phyloP scores from a whole-genome alignment of 169 alveolate species.

The Hepatocystis sp. region DNA sequence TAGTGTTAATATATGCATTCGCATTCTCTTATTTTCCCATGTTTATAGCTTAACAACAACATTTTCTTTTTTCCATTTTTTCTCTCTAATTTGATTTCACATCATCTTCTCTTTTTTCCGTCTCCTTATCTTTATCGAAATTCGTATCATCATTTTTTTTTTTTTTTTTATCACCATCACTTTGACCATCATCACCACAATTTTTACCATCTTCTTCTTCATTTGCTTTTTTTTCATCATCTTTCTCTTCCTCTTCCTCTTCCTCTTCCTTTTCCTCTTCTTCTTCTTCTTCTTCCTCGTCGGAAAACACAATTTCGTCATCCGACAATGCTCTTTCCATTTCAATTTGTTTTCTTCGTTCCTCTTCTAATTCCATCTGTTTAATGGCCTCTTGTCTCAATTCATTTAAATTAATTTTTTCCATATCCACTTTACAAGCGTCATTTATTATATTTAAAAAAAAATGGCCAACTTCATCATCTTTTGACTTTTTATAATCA shows the following conservation, averaged over 20 bases:
- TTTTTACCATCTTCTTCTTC: slow-evolving; percentile 2
- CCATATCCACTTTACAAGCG: slow-evolving; percentile 75
- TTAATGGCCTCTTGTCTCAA: slow-evolving; percentile 78
- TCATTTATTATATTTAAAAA: slow-evolving; percentile 78
- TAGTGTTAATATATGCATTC: too few relatives aligned
- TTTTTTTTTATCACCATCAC: slow-evolving; percentile 9
- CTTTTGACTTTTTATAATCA: slow-evolving; percentile 74
- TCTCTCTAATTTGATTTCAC: background rate
- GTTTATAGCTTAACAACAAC: background rate
- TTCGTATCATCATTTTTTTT: too few relatives aligned
- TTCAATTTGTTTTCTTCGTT: slow-evolving; percentile 77
- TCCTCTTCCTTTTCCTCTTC: slow-evolving; percentile 7
- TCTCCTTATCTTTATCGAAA: background rate
- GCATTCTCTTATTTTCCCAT: too few relatives aligned
- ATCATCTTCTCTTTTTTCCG: background rate
- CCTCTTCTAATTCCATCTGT: slow-evolving; percentile 81
- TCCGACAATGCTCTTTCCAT: slow-evolving; percentile 57
- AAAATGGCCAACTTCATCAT: slow-evolving; percentile 73
- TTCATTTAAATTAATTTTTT: slow-evolving; percentile 54
- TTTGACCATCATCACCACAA: background rate
- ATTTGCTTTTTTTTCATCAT: slow-evolving; percentile 7
- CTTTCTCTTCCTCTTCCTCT: background rate
- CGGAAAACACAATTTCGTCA: slow-evolving; percentile 77
- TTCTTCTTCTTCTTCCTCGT: slow-evolving; percentile 62
- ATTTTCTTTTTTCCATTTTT: background rate